Percentiles rank a stretch among this genome's conserved stretches.
Evolutionary conservation across 1,284 basidiomycete species (phyloP).

Genomic region (Trametes polyzona): DNA sequence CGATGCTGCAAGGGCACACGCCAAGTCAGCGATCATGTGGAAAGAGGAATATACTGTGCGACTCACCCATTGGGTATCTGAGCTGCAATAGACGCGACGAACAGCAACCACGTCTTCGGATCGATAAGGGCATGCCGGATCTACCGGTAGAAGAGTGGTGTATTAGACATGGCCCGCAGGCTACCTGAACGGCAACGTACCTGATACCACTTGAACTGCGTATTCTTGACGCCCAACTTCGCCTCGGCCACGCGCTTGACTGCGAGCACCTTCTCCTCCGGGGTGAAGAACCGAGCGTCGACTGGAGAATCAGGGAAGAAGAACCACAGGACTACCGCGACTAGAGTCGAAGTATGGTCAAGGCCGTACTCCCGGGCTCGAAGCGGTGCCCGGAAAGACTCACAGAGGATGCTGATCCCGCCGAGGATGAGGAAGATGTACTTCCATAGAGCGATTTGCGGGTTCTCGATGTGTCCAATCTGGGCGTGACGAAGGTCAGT

Average conservation of each 20-base stretch:
- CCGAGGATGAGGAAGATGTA: constrained; percentile 30
- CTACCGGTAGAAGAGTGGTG: constrained; percentile 34
- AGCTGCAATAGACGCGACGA: constrained; percentile 43
- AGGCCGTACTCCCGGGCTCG: not conserved
- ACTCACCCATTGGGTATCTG: constrained; percentile 36
- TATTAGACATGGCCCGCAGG: too few relatives aligned
- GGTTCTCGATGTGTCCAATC: constrained; percentile 25
- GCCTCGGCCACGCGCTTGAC: constrained; percentile 76
- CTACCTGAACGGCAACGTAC: not conserved
- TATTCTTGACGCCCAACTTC: constrained; percentile 74
- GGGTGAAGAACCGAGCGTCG: constrained; percentile 69
- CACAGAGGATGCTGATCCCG: constrained; percentile 22
- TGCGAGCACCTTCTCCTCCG: constrained; percentile 60
- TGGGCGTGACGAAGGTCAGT: not conserved
- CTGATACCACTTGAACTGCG: constrained; percentile 77
- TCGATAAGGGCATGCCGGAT: constrained; percentile 70
- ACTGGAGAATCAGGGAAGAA: constrained; percentile 75
- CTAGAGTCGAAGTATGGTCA: constrained; percentile 1
- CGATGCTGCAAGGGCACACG: constrained; percentile 20
- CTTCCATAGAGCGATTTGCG: constrained; percentile 24
- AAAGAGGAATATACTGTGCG: too few relatives aligned
- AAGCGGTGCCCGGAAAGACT: not conserved
- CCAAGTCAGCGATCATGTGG: constrained; percentile 2
- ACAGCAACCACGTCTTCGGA: constrained; percentile 75
- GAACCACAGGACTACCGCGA: constrained; percentile 44